Evolutionary conservation across 768 basidiomycete genomes (phyloP).

Genomic region (Tricholoma hemisulphureum): DNA sequence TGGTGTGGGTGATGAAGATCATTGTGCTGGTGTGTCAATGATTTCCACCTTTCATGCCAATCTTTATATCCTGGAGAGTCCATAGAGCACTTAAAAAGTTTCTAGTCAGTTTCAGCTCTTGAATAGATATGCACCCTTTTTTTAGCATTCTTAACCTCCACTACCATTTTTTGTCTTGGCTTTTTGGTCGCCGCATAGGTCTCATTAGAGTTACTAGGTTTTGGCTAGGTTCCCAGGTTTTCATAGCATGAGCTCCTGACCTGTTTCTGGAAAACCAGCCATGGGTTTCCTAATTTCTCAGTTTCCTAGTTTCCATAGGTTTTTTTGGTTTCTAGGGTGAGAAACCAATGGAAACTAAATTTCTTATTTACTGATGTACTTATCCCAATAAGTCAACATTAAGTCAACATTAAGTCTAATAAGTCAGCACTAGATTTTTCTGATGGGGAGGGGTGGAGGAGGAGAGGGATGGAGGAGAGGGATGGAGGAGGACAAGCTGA

Average conservation of each 20-base stretch:
- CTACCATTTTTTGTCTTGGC: neutral
- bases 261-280: constrained; percentile 2
- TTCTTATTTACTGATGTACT: too few species aligned
- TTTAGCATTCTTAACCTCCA: too few species aligned
- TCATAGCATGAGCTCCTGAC: neutral
- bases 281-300: neutral
- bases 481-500: too few species aligned
- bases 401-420: too few species aligned
- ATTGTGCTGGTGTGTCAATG: constrained; percentile 6
- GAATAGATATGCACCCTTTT: too few species aligned
- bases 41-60: too few species aligned
- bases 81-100: too few species aligned
- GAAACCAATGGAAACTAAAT: constrained; percentile 6
- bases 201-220: neutral
- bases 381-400: too few species aligned
- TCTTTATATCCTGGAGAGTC: constrained; percentile 11
- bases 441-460: too few species aligned
- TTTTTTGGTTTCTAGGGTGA: constrained; percentile 4
- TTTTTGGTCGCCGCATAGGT: neutral
- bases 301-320: neutral
- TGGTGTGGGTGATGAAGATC: neutral
- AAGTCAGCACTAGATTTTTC: too few species aligned
- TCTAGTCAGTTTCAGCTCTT: too few species aligned
- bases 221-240: constrained; percentile 2
- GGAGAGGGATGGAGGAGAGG: too few species aligned